These are phyloP conservation scores for Fraxinus quadrangulata DNA, from an alignment of 257 asterid genomes.

Conservation along the genomic window DNA sequence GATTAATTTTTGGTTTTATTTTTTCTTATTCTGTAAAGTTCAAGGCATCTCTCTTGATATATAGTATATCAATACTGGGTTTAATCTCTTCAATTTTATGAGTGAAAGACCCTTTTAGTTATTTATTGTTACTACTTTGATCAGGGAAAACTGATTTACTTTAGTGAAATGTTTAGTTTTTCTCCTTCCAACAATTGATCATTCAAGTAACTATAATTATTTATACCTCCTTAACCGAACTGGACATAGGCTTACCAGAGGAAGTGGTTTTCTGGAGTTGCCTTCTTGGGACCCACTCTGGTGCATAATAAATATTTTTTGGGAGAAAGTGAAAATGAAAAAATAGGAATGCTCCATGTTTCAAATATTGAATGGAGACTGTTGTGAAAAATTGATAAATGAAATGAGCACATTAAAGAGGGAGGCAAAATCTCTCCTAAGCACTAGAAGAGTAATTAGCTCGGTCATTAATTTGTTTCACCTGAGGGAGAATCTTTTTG, in stretches of 20 bases:
- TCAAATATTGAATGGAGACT: neutral
- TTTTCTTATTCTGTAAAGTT: neutral
- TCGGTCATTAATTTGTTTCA: neutral
- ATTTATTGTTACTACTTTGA: neutral
- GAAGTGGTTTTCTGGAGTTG: conserved; percentile 9
- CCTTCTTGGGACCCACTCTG: neutral
- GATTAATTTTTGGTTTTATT: neutral
- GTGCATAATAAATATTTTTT: neutral
- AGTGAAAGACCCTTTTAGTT: neutral
- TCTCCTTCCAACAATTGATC: neutral
- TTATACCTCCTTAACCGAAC: neutral
- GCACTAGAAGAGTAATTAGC: conserved; percentile 12
- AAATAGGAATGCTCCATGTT: conserved; percentile 3
- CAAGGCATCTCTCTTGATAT: neutral
- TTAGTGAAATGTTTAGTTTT: neutral
- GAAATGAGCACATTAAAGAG: conserved; percentile 10
- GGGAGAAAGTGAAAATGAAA: conserved; percentile 3
- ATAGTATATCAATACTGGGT: too few species aligned
- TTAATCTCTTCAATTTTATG: too few species aligned
- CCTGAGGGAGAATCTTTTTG: neutral
- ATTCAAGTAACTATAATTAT: neutral
- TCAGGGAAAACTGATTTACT: too few species aligned
- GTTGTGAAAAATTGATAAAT: conserved; percentile 5
- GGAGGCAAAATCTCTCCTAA: conserved; percentile 4
- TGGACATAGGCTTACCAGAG: neutral